phyloP scores from a whole-genome alignment of 345 rosid species.

The Lepidium didymum region DNA sequence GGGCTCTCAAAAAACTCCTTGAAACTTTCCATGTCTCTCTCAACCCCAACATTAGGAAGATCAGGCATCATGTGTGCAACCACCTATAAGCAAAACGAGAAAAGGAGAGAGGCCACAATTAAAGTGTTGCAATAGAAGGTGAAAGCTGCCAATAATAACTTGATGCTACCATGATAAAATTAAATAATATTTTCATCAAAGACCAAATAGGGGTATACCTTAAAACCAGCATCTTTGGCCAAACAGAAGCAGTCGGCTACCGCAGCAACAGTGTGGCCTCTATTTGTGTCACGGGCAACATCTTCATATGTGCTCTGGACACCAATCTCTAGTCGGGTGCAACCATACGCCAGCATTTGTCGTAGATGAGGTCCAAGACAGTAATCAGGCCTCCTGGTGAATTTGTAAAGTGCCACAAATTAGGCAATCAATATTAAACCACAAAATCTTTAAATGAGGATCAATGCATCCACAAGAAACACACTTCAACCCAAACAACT shows the following conservation, averaged over 20 bases:
- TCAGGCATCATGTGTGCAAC: slow-evolving; percentile 99
- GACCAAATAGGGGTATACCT: slow-evolving; percentile 37
- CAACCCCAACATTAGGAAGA: slow-evolving; percentile 98
- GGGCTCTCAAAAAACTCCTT: slow-evolving; percentile 96
- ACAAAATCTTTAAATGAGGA: too few relatives aligned
- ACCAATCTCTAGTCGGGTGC: slow-evolving; percentile 95
- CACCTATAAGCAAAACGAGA: slow-evolving; percentile 43
- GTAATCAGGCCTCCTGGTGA: slow-evolving; percentile 90
- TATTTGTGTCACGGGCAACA: slow-evolving; percentile 94
- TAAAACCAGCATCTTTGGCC: slow-evolving; percentile 99
- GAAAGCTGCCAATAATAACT: slow-evolving; percentile 3
- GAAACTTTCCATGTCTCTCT: slow-evolving; percentile 96
- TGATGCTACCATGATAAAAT: not conserved
- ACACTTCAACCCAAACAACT: slow-evolving; percentile 21
- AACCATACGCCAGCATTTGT: slow-evolving; percentile 95
- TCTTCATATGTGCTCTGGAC: slow-evolving; percentile 99
- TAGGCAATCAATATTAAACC: not conserved
- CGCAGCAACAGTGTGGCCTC: slow-evolving; percentile 98
- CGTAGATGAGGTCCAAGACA: slow-evolving; percentile 97
- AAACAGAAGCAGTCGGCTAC: slow-evolving; percentile 98
- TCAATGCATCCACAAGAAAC: not conserved
- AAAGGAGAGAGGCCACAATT: not conserved
- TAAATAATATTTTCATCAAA: not conserved
- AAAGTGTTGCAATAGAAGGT: not conserved
- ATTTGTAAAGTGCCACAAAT: slow-evolving; percentile 6